phyloP scores from a whole-genome alignment of 2,329 filamentous ascomycete species.

The Cladosporium sp. region DNA sequence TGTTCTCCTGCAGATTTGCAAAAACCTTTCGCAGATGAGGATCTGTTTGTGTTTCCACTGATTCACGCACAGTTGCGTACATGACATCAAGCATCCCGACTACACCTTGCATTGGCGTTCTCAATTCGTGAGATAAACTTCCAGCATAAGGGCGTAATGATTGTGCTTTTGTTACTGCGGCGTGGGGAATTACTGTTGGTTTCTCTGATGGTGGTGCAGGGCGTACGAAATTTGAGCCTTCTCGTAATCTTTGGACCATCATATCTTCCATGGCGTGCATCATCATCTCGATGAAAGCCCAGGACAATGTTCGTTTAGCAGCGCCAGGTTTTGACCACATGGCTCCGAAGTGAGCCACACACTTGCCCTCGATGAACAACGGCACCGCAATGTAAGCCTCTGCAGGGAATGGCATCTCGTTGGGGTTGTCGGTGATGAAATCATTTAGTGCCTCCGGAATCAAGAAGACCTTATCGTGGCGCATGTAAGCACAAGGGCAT shows the following conservation, averaged over 20 bases:
- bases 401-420: slow-evolving; percentile 54
- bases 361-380: slow-evolving; percentile 60
- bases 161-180: slow-evolving; percentile 55
- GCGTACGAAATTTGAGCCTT: slow-evolving; percentile 46
- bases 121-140: slow-evolving; percentile 65
- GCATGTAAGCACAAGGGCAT: slow-evolving; percentile 64
- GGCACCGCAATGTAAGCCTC: slow-evolving; percentile 66
- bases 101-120: slow-evolving; percentile 71
- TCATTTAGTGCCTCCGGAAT: slow-evolving; percentile 58
- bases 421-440: slow-evolving; percentile 57
- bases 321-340: slow-evolving; percentile 65
- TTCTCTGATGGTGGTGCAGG: slow-evolving; percentile 25
- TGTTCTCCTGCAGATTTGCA: slow-evolving; percentile 60
- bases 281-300: slow-evolving; percentile 64
- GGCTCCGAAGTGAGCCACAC: slow-evolving; percentile 65
- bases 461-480: slow-evolving; percentile 65
- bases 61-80: slow-evolving; percentile 66
- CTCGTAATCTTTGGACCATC: slow-evolving; percentile 54
- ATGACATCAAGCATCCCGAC: slow-evolving; percentile 74
- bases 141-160: slow-evolving; percentile 68
- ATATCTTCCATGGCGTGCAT: slow-evolving; percentile 65
- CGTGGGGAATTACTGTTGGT: slow-evolving; percentile 46
- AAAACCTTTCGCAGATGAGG: slow-evolving; percentile 52
- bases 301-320: slow-evolving; percentile 51
- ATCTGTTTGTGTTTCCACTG: slow-evolving; percentile 51